phyloP scores from a whole-genome alignment of 768 basidiomycete species.

The Boletus vermiculosoides region DNA sequence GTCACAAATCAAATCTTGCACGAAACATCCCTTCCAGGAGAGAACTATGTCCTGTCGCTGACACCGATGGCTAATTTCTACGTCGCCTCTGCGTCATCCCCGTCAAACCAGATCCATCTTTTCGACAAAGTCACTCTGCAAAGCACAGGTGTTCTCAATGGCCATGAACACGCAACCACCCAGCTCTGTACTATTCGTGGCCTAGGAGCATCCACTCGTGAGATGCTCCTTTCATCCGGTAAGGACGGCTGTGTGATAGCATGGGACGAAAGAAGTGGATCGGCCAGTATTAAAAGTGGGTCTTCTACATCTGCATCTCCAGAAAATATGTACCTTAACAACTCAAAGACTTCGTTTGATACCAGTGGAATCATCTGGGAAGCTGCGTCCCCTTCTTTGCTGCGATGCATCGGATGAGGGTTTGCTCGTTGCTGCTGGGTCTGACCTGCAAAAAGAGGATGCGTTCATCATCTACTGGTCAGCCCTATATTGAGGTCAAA shows the following conservation, averaged over 20 bases:
- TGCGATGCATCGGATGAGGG: conserved; percentile 74
- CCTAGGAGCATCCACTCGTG: conserved; percentile 41
- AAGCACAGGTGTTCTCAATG: conserved; percentile 46
- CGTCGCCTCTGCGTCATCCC: conserved; percentile 58
- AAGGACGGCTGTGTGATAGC: conserved; percentile 68
- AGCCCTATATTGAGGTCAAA: conserved; percentile 6
- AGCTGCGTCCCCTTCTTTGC: conserved; percentile 50
- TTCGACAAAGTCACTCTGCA: conserved; percentile 60
- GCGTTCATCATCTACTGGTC: conserved; percentile 85
- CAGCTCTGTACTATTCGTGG: conserved; percentile 45
- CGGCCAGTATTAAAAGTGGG: conserved; percentile 61
- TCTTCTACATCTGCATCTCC: conserved; percentile 8
- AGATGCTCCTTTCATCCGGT: conserved; percentile 61
- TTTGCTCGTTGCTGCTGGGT: conserved; percentile 74
- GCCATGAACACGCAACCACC: conserved; percentile 59
- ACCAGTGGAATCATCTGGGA: conserved; percentile 50
- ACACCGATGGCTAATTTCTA: conserved; percentile 52
- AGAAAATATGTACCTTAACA: conserved; percentile 28
- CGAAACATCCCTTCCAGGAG: conserved; percentile 36
- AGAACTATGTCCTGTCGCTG: conserved; percentile 63
- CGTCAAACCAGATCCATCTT: conserved; percentile 63
- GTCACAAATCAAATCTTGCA: conserved; percentile 26
- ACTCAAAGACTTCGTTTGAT: conserved; percentile 34
- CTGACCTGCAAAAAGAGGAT: conserved; percentile 78
- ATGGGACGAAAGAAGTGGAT: conserved; percentile 68